These are phyloP conservation scores for Sporopachydermia cereana DNA, from an alignment of 1,139 yeast species.

Conservation along the genomic window DNA sequence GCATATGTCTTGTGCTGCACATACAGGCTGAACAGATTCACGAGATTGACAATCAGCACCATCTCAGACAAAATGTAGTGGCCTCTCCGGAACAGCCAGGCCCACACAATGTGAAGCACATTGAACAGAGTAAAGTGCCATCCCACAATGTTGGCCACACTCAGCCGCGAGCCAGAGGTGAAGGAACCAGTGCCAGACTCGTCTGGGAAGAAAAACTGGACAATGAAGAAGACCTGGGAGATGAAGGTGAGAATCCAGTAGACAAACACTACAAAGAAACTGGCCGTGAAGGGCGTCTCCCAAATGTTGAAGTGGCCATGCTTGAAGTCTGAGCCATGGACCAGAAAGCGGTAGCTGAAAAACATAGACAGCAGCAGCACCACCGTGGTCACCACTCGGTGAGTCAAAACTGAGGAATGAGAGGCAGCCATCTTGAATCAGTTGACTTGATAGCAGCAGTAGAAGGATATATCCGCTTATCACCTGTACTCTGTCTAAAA, in stretches of 20 bases:
- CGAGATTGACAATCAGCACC: conserved; percentile 41
- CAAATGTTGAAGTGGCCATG: conserved; percentile 36
- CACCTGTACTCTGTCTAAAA: too few species aligned
- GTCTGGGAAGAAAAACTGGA: conserved; percentile 39
- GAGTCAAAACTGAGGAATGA: conserved; percentile 17
- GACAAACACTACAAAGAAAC: conserved; percentile 36
- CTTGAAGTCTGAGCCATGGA: conserved; percentile 36
- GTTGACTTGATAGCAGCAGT: too few species aligned
- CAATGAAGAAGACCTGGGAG: conserved; percentile 42
- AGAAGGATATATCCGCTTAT: too few species aligned
- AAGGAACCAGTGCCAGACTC: conserved; percentile 19
- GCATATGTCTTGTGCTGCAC: conserved; percentile 48
- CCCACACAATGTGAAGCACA: conserved; percentile 49
- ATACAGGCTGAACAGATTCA: conserved; percentile 47
- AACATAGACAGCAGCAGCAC: conserved; percentile 42
- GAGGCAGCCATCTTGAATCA: conserved; percentile 3
- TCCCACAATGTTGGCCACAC: conserved; percentile 32
- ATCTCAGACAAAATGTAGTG: conserved; percentile 47
- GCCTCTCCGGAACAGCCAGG: conserved; percentile 40
- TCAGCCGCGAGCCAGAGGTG: conserved; percentile 18
- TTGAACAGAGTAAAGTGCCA: conserved; percentile 56
- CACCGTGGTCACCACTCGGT: conserved; percentile 35
- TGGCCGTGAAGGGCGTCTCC: conserved; percentile 60
- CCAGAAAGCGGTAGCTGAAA: conserved; percentile 42
- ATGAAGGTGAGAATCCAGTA: conserved; percentile 49